phyloP scores from a whole-genome alignment of 2,329 filamentous ascomycete genomes.

The Aspergillus glaucus region DNA sequence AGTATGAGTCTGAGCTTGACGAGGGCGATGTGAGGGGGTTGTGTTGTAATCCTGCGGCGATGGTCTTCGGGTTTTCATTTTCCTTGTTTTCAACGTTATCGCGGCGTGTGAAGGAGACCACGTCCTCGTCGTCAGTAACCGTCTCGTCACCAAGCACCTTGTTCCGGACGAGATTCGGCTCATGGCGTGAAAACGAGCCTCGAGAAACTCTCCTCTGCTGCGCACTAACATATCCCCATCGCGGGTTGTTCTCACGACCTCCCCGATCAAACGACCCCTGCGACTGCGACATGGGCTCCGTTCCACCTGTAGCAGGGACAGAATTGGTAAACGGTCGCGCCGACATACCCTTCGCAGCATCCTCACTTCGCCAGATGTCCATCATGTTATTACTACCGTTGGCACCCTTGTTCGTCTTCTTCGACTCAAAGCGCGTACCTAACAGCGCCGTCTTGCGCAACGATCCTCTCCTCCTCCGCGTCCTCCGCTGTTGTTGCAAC shows the following conservation, averaged over 20 bases:
- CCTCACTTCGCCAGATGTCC: background rate
- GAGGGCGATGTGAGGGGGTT: slow-evolving; percentile 36
- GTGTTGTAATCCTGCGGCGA: slow-evolving; percentile 12
- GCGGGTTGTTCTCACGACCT: background rate
- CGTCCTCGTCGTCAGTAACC: slow-evolving; percentile 79
- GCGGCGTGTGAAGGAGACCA: slow-evolving; percentile 56
- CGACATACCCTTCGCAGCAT: background rate
- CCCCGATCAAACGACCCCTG: slow-evolving; percentile 9
- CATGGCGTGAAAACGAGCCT: slow-evolving; percentile 22
- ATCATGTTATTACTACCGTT: background rate
- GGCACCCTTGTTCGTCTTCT: slow-evolving; percentile 20
- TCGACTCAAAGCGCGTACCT: slow-evolving; percentile 46
- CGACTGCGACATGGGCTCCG: background rate
- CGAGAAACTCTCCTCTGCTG: slow-evolving; percentile 14
- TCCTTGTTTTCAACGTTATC: slow-evolving; percentile 26
- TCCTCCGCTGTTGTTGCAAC: slow-evolving; percentile 47
- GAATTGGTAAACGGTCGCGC: background rate
- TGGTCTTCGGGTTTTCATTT: slow-evolving; percentile 1
- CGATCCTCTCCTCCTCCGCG: slow-evolving; percentile 71
- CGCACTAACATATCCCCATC: background rate
- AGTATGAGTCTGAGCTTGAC: slow-evolving; percentile 60
- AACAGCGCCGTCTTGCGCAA: slow-evolving; percentile 80
- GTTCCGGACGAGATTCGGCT: slow-evolving; percentile 44
- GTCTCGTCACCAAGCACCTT: slow-evolving; percentile 58
- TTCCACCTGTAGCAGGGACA: no score